A percentile compares a stretch with the other conserved stretches of the same genome.
phyloP scores from a whole-genome alignment of 208 protist genomes.

The Willaertia magna region DNA sequence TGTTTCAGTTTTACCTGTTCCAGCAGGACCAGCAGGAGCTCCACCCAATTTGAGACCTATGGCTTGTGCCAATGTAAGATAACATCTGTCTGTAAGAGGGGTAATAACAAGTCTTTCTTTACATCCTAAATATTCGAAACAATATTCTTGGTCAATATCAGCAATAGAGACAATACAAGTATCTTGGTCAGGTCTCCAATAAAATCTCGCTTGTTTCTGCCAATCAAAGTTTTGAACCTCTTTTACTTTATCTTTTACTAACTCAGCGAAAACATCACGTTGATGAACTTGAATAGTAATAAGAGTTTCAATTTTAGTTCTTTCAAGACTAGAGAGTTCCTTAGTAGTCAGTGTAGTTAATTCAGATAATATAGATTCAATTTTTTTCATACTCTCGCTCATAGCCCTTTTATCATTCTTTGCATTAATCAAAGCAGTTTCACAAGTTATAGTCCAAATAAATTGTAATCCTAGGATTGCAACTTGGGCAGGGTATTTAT shows the following conservation, averaged over 20 bases:
- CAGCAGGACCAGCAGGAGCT: conserved; percentile 83
- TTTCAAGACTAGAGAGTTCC: conserved; percentile 61
- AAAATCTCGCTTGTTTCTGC: conserved; percentile 80
- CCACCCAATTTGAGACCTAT: conserved; percentile 88
- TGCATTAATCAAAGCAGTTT: conserved; percentile 52
- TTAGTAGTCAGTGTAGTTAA: conserved; percentile 73
- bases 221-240: conserved; percentile 15
- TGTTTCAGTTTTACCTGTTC: conserved; percentile 93
- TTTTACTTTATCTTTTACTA: conserved; percentile 16
- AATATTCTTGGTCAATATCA: conserved; percentile 80
- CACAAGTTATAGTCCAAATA: conserved; percentile 48
- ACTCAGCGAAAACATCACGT: conserved; percentile 77
- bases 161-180: conserved; percentile 76
- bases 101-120: conserved; percentile 84
- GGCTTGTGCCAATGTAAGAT: conserved; percentile 88
- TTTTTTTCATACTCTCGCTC: conserved; percentile 55
- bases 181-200: conserved; percentile 71
- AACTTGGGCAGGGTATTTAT: conserved; percentile 78
- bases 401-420: conserved; percentile 55
- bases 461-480: conserved; percentile 20
- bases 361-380: conserved; percentile 60
- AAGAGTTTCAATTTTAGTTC: conserved; percentile 84
- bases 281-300: conserved; percentile 87
- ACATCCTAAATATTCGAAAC: conserved; percentile 83
- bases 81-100: conserved; percentile 80